A percentile compares a stretch with the other conserved stretches of the same genome.
Evolutionary conservation across 768 basidiomycete genomes (phyloP).

Genomic region (Lactarius hatsudake): DNA sequence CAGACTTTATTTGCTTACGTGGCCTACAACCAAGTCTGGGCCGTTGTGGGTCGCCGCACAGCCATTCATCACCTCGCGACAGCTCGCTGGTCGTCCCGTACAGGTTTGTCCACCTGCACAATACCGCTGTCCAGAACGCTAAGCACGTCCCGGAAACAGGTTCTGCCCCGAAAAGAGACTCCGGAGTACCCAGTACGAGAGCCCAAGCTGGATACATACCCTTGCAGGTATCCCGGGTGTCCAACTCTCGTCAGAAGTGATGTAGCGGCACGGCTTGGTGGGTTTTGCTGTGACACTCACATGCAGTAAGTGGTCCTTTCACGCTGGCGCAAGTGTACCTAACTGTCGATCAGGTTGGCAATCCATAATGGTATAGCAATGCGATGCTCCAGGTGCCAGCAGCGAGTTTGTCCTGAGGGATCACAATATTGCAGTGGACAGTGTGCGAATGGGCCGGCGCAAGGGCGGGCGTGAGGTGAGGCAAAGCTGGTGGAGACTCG

Average conservation of each 20-base stretch:
- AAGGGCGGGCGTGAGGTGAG: background rate
- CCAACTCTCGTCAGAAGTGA: background rate
- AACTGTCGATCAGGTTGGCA: background rate
- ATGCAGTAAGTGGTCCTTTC: background rate
- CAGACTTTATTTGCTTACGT: too few species aligned
- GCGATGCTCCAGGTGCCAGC: background rate
- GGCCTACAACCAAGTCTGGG: too few species aligned
- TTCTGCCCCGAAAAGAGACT: too few species aligned
- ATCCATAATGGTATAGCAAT: background rate
- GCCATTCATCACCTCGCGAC: too few species aligned
- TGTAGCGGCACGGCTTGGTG: background rate
- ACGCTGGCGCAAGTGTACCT: background rate
- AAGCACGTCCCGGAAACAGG: too few species aligned
- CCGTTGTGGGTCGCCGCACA: too few species aligned
- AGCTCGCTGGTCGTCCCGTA: too few species aligned
- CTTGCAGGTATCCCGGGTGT: background rate
- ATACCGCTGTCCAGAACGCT: too few species aligned
- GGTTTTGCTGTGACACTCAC: conserved; percentile 2
- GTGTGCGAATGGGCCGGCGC: background rate
- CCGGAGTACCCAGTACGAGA: too few species aligned
- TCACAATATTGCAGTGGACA: background rate
- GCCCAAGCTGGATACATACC: too few species aligned
- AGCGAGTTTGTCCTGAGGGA: background rate
- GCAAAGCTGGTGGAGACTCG: background rate
- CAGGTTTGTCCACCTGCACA: too few species aligned